These are phyloP conservation scores for Coccomyxa subellipsoidea DNA, from an alignment of 163 green algal species.

Conservation along the genomic window DNA sequence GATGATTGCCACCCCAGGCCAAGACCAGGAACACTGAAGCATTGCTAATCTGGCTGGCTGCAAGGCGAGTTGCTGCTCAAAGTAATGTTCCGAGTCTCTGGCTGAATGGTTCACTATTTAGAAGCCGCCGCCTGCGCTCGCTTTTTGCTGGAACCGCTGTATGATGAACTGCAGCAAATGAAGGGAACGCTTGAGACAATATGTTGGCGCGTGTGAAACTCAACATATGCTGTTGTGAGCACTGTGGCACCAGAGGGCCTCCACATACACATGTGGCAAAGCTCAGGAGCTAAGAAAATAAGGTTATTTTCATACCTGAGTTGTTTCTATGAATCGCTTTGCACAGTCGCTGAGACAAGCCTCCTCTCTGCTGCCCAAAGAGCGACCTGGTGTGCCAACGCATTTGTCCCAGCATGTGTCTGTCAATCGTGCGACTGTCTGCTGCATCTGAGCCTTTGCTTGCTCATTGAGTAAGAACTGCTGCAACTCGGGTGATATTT, in stretches of 20 bases:
- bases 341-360: conserved; percentile 53
- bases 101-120: no score
- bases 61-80: no score
- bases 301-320: neutral
- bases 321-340: conserved; percentile 40
- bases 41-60: no score
- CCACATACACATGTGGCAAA: no score
- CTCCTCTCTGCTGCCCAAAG: conserved; percentile 37
- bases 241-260: neutral
- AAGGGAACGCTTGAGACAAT: no score
- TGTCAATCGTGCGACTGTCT: conserved; percentile 48
- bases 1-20: no score
- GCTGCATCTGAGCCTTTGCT: conserved; percentile 43
- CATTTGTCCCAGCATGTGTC: conserved; percentile 59
- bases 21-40: no score
- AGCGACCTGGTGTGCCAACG: conserved; percentile 30
- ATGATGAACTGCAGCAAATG: neutral
- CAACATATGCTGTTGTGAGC: neutral
- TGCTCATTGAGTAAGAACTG: conserved; percentile 43
- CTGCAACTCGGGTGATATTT: conserved; percentile 35
- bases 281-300: no score
- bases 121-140: neutral
- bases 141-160: neutral
- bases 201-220: no score
- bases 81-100: no score